A percentile compares a stretch with the other conserved stretches of the same genome.
Evolutionary conservation across 1,284 basidiomycete species (phyloP).

Genomic region (Trametes hirsuta): DNA sequence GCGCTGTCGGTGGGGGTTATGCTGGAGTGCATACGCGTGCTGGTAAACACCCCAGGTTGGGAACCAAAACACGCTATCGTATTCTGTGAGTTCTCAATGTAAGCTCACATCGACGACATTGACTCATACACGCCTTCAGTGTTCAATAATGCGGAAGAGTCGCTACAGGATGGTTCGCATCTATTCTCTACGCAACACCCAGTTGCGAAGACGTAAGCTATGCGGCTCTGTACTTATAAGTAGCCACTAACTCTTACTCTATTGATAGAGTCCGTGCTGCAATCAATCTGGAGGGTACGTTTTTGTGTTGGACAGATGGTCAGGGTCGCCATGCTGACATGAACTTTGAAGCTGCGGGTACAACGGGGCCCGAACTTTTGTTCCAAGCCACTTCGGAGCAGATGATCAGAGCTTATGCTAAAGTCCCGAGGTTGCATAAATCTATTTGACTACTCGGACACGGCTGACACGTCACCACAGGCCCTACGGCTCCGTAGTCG

Average conservation of each 20-base stretch:
- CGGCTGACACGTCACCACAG: conserved; percentile 37
- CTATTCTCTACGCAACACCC: conserved; percentile 89
- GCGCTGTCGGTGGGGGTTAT: conserved; percentile 89
- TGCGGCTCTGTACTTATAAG: background rate
- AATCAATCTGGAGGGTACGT: conserved; percentile 87
- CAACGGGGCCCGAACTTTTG: conserved; percentile 85
- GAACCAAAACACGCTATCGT: conserved; percentile 82
- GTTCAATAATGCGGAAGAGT: conserved; percentile 96
- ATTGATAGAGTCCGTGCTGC: conserved; percentile 75
- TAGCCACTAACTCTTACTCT: conserved; percentile 4
- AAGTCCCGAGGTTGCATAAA: conserved; percentile 68
- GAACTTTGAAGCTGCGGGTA: conserved; percentile 71
- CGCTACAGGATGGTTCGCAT: conserved; percentile 94
- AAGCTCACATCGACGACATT: background rate
- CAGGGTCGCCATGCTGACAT: background rate
- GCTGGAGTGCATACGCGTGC: conserved; percentile 86
- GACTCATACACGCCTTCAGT: conserved; percentile 49
- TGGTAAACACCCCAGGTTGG: conserved; percentile 76
- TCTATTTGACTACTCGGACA: background rate
- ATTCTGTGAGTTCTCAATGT: conserved; percentile 63
- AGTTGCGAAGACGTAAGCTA: conserved; percentile 65
- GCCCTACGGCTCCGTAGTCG: conserved; percentile 90
- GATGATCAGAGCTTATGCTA: conserved; percentile 91
- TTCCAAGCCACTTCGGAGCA: conserved; percentile 96
- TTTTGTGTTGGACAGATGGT: background rate